A percentile compares a stretch with the other conserved stretches of the same genome.
phyloP scores from a whole-genome alignment of 306 rosid species.

The Senna siamea region DNA sequence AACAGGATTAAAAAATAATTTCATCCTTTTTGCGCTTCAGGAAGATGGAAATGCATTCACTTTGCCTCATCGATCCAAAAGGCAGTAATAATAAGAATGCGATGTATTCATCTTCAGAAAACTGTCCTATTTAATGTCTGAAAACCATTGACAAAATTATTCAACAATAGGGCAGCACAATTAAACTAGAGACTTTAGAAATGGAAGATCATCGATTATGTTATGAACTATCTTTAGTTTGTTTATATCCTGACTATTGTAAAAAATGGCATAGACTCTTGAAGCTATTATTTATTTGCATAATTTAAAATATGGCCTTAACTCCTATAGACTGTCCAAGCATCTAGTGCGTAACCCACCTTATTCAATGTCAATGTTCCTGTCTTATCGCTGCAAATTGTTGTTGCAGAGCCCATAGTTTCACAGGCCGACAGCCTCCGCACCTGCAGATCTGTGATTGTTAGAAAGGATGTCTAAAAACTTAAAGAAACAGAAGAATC shows the following conservation, averaged over 20 bases:
- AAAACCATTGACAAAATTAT: background rate
- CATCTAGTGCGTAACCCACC: slow-evolving; percentile 45
- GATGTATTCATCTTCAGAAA: slow-evolving; percentile 8
- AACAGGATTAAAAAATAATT: background rate
- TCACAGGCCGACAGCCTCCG: slow-evolving; percentile 94
- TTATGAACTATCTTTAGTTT: background rate
- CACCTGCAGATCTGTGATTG: slow-evolving; percentile 57
- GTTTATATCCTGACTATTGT: background rate
- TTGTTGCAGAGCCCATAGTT: slow-evolving; percentile 97
- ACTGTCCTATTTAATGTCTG: background rate
- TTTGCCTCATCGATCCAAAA: background rate
- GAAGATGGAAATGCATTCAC: slow-evolving; percentile 3
- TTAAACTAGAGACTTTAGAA: background rate
- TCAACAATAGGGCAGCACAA: background rate
- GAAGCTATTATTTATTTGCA: slow-evolving; percentile 26
- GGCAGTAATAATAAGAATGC: background rate
- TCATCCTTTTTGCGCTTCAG: background rate
- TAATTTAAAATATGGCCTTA: slow-evolving; percentile 4
- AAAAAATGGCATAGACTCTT: slow-evolving; percentile 11
- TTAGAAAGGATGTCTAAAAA: slow-evolving; percentile 33
- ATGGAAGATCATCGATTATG: background rate
- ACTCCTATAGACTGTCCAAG: slow-evolving; percentile 18
- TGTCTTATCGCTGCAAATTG: slow-evolving; percentile 95
- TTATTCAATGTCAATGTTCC: slow-evolving; percentile 89
- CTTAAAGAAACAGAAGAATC: background rate